Evolutionary conservation across 2,329 filamentous ascomycete genomes (phyloP), one percentile per base, ranked within the genome.

Genomic region (Penicillium decumbens): DNA sequence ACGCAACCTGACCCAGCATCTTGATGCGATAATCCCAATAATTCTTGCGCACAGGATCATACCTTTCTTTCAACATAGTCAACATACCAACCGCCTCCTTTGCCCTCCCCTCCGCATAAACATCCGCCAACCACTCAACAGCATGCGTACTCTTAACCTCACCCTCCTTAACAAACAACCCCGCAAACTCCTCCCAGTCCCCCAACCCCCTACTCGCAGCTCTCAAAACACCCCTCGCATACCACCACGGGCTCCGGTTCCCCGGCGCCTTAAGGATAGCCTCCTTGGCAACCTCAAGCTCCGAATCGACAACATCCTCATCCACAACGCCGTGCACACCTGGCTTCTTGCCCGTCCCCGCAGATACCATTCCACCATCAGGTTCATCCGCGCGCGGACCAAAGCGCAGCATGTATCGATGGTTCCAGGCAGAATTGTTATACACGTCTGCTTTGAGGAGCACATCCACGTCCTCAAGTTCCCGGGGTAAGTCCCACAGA

Each of bases 381-480:
- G 65, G 68, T 50, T 70, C 64, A 23, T 69, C 62, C 29, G 67
- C 66, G 9, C 74, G 18, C 77, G 85, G 76, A 79, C 75, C 67
- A 80, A 96, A 95, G 15, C 92, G 83, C n/a, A 97, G 69, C 69
- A 92, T 95, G 77, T 93, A 97, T 44, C 93, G 85, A 75, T 98
- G 92, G 58, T 92, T 95, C 93, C 93, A 98, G 13, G 92, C 93
- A 39, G 88, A 93, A 71, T 98, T 98, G 75, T 98, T 98, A 64
- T 91, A 81, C 51, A 97, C 83, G 70, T 98, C 93, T 29, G 82
- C 76, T 49, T 82, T 76, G 50, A 98, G 80, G 68, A 95, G 80
- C 33, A 72, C 72, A 65, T 93, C 86, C 29, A 89, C 82, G 51
- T 85, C 83, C 44, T 76, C 71, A 18, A 95, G 75, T 76, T 98